A percentile compares a stretch with the other conserved stretches of the same genome.
Evolutionary conservation across 805 yeast species (phyloP).

Genomic region (Starmerella kuoi): DNA sequence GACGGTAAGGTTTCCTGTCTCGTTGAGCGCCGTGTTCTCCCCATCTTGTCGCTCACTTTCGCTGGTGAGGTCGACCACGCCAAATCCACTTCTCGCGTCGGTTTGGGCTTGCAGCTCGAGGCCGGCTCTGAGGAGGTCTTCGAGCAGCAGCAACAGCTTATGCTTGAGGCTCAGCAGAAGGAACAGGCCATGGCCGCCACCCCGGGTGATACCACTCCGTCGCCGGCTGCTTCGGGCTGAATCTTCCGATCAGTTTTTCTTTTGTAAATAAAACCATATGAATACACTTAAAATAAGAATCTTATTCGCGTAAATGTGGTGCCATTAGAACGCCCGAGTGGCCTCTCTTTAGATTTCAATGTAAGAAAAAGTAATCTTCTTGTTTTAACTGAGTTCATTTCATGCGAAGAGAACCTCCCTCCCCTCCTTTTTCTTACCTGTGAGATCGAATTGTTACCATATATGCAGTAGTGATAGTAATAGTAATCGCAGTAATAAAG

Average conservation of each 20-base stretch:
- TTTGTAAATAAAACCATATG: not conserved
- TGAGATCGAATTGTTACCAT: too few relatives aligned
- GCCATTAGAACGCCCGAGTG: too few relatives aligned
- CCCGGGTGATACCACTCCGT: slow-evolving; percentile 11
- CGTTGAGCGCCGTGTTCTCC: slow-evolving; percentile 86
- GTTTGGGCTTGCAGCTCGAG: slow-evolving; percentile 92
- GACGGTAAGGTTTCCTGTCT: slow-evolving; percentile 82
- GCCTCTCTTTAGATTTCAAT: too few relatives aligned
- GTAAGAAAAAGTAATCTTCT: too few relatives aligned
- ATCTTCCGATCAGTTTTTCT: not conserved
- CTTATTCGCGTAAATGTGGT: too few relatives aligned
- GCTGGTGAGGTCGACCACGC: slow-evolving; percentile 87
- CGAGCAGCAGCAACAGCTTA: slow-evolving; percentile 35
- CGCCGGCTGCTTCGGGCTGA: slow-evolving; percentile 12
- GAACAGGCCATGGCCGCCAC: slow-evolving; percentile 12
- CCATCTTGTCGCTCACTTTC: slow-evolving; percentile 78
- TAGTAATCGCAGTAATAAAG: too few relatives aligned
- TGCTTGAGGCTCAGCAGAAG: slow-evolving; percentile 19
- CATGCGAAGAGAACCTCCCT: too few relatives aligned
- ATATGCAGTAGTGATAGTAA: too few relatives aligned
- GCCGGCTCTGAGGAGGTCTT: slow-evolving; percentile 86
- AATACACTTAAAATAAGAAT: too few relatives aligned
- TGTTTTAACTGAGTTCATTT: too few relatives aligned
- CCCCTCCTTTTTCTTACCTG: too few relatives aligned
- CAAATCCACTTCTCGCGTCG: slow-evolving; percentile 66